These are phyloP conservation scores for Neonectria ditissima DNA, from an alignment of 2,329 filamentous ascomycete species.

Conservation along the genomic window DNA sequence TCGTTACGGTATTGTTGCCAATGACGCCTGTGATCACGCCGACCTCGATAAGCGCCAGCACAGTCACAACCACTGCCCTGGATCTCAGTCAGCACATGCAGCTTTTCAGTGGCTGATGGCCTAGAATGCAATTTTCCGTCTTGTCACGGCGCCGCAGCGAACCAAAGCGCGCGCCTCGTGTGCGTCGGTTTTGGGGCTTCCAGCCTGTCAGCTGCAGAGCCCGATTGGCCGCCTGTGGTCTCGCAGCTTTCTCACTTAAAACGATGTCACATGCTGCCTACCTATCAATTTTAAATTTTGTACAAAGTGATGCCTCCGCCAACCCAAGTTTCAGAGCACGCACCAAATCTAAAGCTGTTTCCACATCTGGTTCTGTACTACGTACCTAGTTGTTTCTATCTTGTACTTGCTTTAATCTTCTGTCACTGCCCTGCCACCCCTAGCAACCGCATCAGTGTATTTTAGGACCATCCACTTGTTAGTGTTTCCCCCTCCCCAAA, in stretches of 20 bases:
- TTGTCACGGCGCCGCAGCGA: background rate
- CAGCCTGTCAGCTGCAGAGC: background rate
- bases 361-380: background rate
- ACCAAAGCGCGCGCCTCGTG: slow-evolving; percentile 23
- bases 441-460: background rate
- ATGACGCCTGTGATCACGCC: slow-evolving; percentile 3
- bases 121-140: background rate
- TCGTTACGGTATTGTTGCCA: slow-evolving; percentile 8
- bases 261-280: slow-evolving; percentile 13
- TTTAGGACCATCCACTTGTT: background rate
- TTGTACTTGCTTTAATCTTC: background rate
- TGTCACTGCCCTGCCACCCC: background rate
- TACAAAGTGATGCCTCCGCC: background rate
- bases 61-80: slow-evolving; percentile 11
- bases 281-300: background rate
- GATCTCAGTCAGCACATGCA: background rate
- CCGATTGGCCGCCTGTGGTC: slow-evolving; percentile 15
- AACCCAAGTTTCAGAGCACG: background rate
- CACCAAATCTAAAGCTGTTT: background rate
- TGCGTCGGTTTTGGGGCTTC: background rate
- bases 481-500: background rate
- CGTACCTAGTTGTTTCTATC: background rate
- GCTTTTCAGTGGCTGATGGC: background rate
- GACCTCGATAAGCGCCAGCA: slow-evolving; percentile 16
- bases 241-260: slow-evolving; percentile 2